Conservation (phyloP, 1,284 basidiomycete species). For the Ustilago loliicola region DNA sequence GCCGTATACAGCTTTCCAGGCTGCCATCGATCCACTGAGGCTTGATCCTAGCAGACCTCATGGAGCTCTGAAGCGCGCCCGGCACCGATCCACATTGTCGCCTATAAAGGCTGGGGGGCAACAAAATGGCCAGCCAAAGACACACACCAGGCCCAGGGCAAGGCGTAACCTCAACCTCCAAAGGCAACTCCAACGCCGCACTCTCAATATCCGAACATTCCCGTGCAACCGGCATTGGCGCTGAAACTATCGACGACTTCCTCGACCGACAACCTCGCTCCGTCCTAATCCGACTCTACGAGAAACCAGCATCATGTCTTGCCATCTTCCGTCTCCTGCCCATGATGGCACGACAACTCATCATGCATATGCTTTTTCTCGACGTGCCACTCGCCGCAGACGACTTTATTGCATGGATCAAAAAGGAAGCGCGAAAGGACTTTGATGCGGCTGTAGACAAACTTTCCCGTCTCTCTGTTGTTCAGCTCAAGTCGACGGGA, state of each 20-base stretch:
- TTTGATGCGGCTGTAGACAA: conserved; percentile 48
- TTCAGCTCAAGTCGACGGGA: conserved; percentile 37
- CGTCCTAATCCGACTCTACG: conserved; percentile 85
- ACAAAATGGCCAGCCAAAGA: conserved; percentile 29
- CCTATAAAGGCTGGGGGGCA: neutral
- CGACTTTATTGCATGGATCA: conserved; percentile 87
- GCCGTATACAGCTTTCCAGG: neutral
- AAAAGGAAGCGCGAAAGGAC: conserved; percentile 75
- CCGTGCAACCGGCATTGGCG: conserved; percentile 50
- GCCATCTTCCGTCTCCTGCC: conserved; percentile 91
- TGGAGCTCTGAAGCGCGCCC: neutral
- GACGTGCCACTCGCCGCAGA: conserved; percentile 80
- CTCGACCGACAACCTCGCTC: conserved; percentile 87
- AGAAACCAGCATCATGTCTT: conserved; percentile 90
- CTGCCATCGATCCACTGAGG: too few relatives aligned
- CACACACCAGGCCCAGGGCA: conserved; percentile 41
- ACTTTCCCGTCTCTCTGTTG: conserved; percentile 53
- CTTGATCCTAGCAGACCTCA: neutral
- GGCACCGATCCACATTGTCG: neutral
- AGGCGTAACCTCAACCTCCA: conserved; percentile 40
- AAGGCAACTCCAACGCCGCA: conserved; percentile 24
- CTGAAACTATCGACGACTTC: conserved; percentile 75
- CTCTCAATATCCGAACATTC: conserved; percentile 45
- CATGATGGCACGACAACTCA: conserved; percentile 87
- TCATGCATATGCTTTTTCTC: conserved; percentile 92